These are phyloP conservation scores for Thalassiosira pacifica DNA, from an alignment of 352 stramenopile species.

Conservation along the genomic window DNA sequence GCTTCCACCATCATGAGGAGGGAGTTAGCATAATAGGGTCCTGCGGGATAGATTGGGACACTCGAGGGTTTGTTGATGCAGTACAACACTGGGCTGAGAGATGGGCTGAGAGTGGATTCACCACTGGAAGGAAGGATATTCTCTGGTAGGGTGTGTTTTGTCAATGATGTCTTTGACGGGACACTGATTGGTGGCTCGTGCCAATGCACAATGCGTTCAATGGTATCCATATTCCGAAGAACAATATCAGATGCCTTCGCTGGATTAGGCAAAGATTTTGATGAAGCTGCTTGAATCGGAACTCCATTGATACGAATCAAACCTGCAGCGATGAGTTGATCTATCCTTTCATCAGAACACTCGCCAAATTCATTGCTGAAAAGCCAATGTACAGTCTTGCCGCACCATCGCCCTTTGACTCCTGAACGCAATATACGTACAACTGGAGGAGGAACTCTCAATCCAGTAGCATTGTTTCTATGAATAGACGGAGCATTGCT, in stretches of 20 bases:
- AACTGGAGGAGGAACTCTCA: slow-evolving; percentile 70
- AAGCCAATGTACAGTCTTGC: slow-evolving; percentile 63
- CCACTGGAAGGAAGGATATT: slow-evolving; percentile 46
- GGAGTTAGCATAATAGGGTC: slow-evolving; percentile 95
- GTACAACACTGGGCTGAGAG: slow-evolving; percentile 58
- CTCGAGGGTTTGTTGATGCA: slow-evolving; percentile 89
- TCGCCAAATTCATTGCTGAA: slow-evolving; percentile 77
- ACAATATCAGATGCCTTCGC: slow-evolving; percentile 37
- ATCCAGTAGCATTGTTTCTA: slow-evolving; percentile 52
- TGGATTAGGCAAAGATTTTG: background rate
- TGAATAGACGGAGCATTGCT: slow-evolving; percentile 48
- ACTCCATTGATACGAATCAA: slow-evolving; percentile 76
- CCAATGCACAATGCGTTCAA: slow-evolving; percentile 77
- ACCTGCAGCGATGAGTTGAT: slow-evolving; percentile 59
- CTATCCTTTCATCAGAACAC: slow-evolving; percentile 45
- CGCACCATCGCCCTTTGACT: slow-evolving; percentile 82
- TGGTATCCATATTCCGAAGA: slow-evolving; percentile 78
- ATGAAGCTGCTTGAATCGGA: slow-evolving; percentile 24
- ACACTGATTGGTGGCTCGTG: slow-evolving; percentile 80
- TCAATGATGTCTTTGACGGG: slow-evolving; percentile 64
- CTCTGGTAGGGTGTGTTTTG: slow-evolving; percentile 63
- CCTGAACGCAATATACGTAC: slow-evolving; percentile 65
- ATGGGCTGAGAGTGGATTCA: slow-evolving; percentile 48
- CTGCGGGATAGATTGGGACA: slow-evolving; percentile 94
- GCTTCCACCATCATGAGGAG: slow-evolving; percentile 87